Base-by-base conservation (phyloP, 2,329 filamentous ascomycete genomes). In the Dactylella cylindrospora region DNA sequence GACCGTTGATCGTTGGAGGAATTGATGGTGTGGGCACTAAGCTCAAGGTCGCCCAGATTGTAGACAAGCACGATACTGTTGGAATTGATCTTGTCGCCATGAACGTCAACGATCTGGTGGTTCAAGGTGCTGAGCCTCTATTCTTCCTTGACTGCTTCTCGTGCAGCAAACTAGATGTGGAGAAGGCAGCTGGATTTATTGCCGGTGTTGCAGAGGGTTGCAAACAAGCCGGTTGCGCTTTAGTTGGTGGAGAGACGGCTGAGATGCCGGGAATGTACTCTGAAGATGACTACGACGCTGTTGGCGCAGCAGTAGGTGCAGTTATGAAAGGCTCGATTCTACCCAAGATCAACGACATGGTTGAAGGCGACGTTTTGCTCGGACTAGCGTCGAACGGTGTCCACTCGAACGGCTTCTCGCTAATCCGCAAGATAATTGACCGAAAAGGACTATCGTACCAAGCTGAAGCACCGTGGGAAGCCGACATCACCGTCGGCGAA, bases 91-190 rank as follows among this genome's bases (percentile, higher is more conserved):
- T 98, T 28, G 93, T 98, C 3, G 93, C 93, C 67, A 97, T 97
- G 91, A 97, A 96, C 73, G 93, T 97, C 71, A 98, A 98, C 73
- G 93, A 98, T 71, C 80, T 98, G 0, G 85, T 98, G 45, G 93
- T 97, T 6, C 90, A 97, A 76, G 93, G 93, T 50, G 93, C 93
- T 9, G 88, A 93, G 68, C 90, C 93, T 1, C 79, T 97, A 66
- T 93, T 93, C 79, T 97, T 98, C 80, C 84, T 97, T 65, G 93
- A 98, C 77, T 97, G 95, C 80, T 96, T 94, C 75, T 91, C 90
- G 64, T 96, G 90, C 79, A 90, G 88, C 73, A 86, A 85, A 72
- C 81, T 98, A 17, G 83, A 94, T 67, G 81, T 91, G 6, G 78
- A 83, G 29, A 83, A 83, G 3, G 89, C 90, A 0, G 84, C 86